Conservation (phyloP, 1,139 yeast genomes). For the Sugiyamaella grinbergsii region DNA sequence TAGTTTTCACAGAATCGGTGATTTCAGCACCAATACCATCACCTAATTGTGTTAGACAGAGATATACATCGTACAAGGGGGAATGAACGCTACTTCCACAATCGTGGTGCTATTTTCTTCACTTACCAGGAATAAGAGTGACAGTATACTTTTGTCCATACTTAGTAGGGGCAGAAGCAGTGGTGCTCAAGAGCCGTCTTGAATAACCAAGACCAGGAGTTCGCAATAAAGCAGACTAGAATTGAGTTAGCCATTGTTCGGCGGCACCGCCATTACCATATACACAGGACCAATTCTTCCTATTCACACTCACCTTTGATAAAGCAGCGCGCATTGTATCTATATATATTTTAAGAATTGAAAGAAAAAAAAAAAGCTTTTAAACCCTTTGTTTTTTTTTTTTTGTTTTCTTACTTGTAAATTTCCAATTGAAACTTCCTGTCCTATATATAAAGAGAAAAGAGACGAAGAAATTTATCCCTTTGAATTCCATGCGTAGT, state of each 20-base stretch:
- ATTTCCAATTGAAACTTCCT: slow-evolving; percentile 3
- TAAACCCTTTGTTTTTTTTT: too few species aligned
- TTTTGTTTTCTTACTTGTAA: not conserved
- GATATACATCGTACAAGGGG: too few species aligned
- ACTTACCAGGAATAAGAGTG: slow-evolving; percentile 80
- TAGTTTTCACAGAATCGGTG: slow-evolving; percentile 88
- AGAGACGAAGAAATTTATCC: slow-evolving; percentile 2
- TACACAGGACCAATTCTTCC: too few species aligned
- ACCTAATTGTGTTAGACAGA: slow-evolving; percentile 41
- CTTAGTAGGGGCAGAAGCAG: slow-evolving; percentile 45
- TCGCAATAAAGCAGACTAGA: slow-evolving; percentile 14
- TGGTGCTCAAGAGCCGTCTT: slow-evolving; percentile 24
- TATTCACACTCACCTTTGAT: slow-evolving; percentile 18
- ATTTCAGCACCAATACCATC: slow-evolving; percentile 98
- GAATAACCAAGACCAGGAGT: slow-evolving; percentile 18
- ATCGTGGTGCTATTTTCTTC: not conserved
- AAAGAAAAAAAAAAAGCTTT: not conserved
- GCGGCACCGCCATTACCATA: too few species aligned
- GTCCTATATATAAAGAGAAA: slow-evolving; percentile 1
- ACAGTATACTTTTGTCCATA: slow-evolving; percentile 94
- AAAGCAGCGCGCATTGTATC: slow-evolving; percentile 22
- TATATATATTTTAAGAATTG: not conserved
- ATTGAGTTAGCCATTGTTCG: slow-evolving; percentile 15
- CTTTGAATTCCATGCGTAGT: not conserved
- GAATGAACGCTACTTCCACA: too few species aligned